phyloP scores from a whole-genome alignment of 2,329 filamentous ascomycete genomes.

The Aureobasidium sp. region DNA sequence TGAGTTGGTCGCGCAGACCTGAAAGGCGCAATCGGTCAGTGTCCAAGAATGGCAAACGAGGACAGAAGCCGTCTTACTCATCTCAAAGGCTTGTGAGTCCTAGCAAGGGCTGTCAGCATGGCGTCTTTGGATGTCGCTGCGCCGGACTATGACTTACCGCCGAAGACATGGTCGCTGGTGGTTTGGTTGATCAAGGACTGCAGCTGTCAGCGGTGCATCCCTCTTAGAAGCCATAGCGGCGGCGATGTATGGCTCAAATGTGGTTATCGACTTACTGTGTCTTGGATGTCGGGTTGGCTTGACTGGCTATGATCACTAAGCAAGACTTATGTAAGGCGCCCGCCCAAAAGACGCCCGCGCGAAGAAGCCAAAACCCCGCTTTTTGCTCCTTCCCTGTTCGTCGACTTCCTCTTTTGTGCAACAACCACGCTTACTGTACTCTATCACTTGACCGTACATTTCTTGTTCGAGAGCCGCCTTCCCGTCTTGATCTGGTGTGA shows the following conservation, averaged over 20 bases:
- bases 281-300: constrained; percentile 11
- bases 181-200: background rate
- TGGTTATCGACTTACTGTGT: constrained; percentile 3
- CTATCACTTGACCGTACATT: too few species aligned
- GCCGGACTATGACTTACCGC: background rate
- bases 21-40: constrained; percentile 19
- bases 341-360: background rate
- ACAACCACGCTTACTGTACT: too few species aligned
- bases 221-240: background rate
- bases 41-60: background rate
- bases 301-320: constrained; percentile 11
- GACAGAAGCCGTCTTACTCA: constrained; percentile 28
- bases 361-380: background rate
- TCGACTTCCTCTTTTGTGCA: background rate
- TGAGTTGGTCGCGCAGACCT: constrained; percentile 59
- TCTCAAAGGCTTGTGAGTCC: constrained; percentile 32
- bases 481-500: too few species aligned
- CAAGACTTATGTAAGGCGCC: constrained; percentile 15
- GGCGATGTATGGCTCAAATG: background rate
- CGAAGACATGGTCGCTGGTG: constrained; percentile 13
- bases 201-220: background rate
- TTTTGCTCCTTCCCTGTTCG: background rate
- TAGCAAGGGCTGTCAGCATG: constrained; percentile 17
- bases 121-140: background rate
- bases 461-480: too few species aligned